Conservation (phyloP, 768 basidiomycete genomes). For the Mycena sanguinolenta region DNA sequence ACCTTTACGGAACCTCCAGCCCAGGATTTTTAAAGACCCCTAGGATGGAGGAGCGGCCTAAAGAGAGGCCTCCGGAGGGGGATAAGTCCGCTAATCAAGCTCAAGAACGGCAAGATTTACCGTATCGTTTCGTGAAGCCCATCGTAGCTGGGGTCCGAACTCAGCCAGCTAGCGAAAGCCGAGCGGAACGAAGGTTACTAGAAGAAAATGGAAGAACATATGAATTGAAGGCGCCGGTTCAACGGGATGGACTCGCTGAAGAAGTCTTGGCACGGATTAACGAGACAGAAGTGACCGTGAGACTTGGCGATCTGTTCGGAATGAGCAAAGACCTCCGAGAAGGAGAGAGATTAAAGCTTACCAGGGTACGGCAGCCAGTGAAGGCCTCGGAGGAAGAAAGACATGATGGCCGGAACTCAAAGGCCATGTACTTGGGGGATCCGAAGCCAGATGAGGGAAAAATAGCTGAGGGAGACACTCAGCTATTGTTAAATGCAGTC, state of each 20-base stretch:
- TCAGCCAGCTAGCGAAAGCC: background rate
- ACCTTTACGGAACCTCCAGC: background rate
- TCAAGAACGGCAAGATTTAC: background rate
- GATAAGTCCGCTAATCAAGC: background rate
- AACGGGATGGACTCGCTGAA: conserved; percentile 1
- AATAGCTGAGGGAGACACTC: background rate
- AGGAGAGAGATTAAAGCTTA: conserved; percentile 10
- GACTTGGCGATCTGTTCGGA: conserved; percentile 2
- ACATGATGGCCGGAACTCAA: too few relatives aligned
- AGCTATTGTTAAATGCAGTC: background rate
- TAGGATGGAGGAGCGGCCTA: background rate
- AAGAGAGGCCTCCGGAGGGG: conserved; percentile 2
- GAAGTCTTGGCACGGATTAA: conserved; percentile 11
- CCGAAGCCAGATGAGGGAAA: background rate
- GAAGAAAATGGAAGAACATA: background rate
- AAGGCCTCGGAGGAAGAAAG: too few relatives aligned
- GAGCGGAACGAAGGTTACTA: background rate
- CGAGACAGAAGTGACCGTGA: conserved; percentile 1
- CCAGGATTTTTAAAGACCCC: conserved; percentile 15
- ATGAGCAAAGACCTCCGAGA: conserved; percentile 13
- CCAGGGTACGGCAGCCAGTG: background rate
- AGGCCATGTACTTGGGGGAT: background rate
- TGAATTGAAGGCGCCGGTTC: conserved; percentile 10
- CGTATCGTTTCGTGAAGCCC: conserved; percentile 1
- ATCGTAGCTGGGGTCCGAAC: conserved; percentile 1